These are phyloP conservation scores for Microdochium paspali DNA, from an alignment of 2,329 filamentous ascomycete species.

Conservation along the genomic window DNA sequence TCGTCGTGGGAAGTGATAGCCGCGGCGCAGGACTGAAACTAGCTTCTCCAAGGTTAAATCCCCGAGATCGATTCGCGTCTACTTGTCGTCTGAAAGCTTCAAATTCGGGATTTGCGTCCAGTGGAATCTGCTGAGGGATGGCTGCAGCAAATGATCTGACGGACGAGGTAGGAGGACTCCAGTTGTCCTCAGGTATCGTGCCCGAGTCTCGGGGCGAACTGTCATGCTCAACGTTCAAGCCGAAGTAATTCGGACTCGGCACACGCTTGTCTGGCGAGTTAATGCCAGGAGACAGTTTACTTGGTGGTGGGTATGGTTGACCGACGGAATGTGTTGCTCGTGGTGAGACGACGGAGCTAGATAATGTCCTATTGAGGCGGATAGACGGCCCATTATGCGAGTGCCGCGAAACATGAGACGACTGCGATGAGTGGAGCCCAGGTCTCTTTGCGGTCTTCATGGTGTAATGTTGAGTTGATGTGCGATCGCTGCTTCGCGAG, in stretches of 20 bases:
- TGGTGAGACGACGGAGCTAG: conserved; percentile 44
- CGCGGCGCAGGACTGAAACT: conserved; percentile 30
- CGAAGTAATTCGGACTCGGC: conserved; percentile 81
- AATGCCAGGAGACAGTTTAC: conserved; percentile 32
- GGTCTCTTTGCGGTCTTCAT: conserved; percentile 22
- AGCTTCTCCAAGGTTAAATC: conserved; percentile 37
- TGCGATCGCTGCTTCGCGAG: neutral
- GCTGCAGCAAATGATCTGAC: conserved; percentile 60
- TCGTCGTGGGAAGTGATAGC: conserved; percentile 11
- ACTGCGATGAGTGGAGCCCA: conserved; percentile 16
- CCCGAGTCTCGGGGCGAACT: conserved; percentile 47
- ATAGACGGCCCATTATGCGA: conserved; percentile 28
- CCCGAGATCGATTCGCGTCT: conserved; percentile 48
- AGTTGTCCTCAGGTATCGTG: conserved; percentile 58
- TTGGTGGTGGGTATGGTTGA: conserved; percentile 35
- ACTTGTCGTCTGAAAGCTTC: conserved; percentile 68
- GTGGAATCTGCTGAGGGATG: conserved; percentile 58
- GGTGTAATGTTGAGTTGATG: conserved; percentile 17
- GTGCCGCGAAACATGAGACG: conserved; percentile 19
- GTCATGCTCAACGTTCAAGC: conserved; percentile 54
- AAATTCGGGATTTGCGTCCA: conserved; percentile 73
- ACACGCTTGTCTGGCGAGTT: conserved; percentile 28
- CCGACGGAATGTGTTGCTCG: conserved; percentile 43
- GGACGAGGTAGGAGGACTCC: conserved; percentile 64
- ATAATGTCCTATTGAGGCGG: conserved; percentile 27